Base-by-base conservation (phyloP, 1,139 yeast genomes). In the Geotrichum aggregatum region DNA sequence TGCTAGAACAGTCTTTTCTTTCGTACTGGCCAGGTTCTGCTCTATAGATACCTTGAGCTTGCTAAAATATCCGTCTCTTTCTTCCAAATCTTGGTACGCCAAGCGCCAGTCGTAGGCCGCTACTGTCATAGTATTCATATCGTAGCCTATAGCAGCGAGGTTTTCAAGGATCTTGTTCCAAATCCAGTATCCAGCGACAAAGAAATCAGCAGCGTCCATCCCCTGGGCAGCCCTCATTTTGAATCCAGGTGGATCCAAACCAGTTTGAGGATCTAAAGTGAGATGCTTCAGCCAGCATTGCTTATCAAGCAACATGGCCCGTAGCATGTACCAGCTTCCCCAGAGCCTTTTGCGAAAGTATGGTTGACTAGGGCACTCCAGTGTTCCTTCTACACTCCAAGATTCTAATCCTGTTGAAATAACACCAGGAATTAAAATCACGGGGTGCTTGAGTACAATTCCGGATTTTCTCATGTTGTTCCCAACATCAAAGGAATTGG, bases 61-160 rank as follows among this genome's bases (percentile, higher is more conserved):
- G 26, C 87, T 71, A 64, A 92, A 92, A 70, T 87, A 92, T 2
- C 83, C 82, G 65, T 92, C 98, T 56, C 98, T 76, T 54, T 75
- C 75, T 66, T 94, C 98, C 54, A 92, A 73, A 67, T 92, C 98
- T 48, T 87, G 72, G 66, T 87, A 94, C 0, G 96, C 84, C 62
- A 92, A 76, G 62, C 98, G 78, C 98, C 98, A 92, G 68, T 92
- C 98, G 67, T 92, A 92, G 1, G 96, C 78, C 0, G 98, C 98
- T 52, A 91, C 83, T 31, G 78, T 66, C 98, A 92, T 89, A 63
- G 80, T 87, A 61, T 88, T 84, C 1, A 96, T 92, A 44, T 88
- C 95, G 68, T 92, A 92, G 0, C 97, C 97, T 58, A 94, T 79
- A 0, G 88, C 98, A 1, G 96, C 95, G 59, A 94, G 73, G 63